phyloP scores from a whole-genome alignment of 2,329 filamentous ascomycete species.

The Colletotrichum acutatum region DNA sequence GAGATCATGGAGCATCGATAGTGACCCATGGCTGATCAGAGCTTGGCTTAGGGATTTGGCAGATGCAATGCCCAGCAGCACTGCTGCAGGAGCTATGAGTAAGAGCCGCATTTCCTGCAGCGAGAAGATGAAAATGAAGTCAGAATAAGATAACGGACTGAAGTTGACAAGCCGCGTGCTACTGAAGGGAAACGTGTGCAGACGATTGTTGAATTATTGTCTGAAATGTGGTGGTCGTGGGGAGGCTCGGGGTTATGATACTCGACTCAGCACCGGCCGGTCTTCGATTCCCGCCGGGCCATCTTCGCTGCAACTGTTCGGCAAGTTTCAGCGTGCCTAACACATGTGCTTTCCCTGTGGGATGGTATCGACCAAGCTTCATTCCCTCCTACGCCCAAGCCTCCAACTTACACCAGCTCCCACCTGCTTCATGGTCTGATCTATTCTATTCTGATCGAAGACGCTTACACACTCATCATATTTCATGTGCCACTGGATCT shows the following conservation, averaged over 20 bases:
- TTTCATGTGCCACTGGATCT: too few species aligned
- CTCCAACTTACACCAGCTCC: too few species aligned
- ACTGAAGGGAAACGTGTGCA: too few species aligned
- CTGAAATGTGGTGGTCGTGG: neutral
- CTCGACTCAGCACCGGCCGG: neutral
- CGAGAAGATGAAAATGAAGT: neutral
- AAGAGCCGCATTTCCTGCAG: neutral
- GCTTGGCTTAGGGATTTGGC: neutral
- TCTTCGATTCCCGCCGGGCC: neutral
- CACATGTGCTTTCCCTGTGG: too few species aligned
- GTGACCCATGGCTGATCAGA: slow-evolving; percentile 3
- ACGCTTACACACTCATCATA: too few species aligned
- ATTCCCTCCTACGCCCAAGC: too few species aligned
- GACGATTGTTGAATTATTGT: neutral
- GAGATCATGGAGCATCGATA: neutral
- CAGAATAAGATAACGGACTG: too few species aligned
- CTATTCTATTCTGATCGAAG: too few species aligned
- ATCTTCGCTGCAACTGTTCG: neutral
- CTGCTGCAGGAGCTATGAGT: neutral
- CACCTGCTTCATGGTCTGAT: too few species aligned
- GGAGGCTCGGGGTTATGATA: neutral
- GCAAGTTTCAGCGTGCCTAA: too few species aligned
- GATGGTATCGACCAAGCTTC: too few species aligned
- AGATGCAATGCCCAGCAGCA: neutral
- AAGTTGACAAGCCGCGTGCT: too few species aligned